These are phyloP conservation scores for Paratinospora sagittata DNA, from an alignment of 164 flowering plant genomes.

Conservation along the genomic window DNA sequence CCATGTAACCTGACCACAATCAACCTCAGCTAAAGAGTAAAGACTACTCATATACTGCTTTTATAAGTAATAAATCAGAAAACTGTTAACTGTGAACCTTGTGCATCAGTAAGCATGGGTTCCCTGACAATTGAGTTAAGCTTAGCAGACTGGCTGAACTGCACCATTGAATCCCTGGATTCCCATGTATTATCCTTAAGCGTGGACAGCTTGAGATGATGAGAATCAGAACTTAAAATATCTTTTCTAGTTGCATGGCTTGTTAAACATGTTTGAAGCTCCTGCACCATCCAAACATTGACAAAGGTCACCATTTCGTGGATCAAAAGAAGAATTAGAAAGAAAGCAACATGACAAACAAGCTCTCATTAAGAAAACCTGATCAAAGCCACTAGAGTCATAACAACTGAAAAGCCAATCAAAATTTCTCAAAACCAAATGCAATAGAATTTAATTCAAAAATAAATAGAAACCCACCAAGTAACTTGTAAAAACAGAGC, in stretches of 20 bases:
- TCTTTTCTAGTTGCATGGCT: constrained; percentile 31
- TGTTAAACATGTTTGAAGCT: constrained; percentile 31
- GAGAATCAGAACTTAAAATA: constrained; percentile 19
- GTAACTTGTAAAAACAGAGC: too few relatives aligned
- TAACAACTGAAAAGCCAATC: too few relatives aligned
- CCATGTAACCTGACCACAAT: too few relatives aligned
- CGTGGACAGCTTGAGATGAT: constrained; percentile 24
- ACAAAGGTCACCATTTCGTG: background rate
- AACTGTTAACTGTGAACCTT: constrained; percentile 35
- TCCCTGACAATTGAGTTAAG: constrained; percentile 23
- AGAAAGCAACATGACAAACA: background rate
- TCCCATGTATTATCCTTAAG: constrained; percentile 37
- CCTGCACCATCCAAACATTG: constrained; percentile 35
- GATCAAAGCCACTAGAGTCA: too few relatives aligned
- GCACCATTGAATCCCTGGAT: constrained; percentile 24
- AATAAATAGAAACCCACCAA: too few relatives aligned
- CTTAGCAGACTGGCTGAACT: constrained; percentile 23
- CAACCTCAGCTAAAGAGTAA: too few relatives aligned
- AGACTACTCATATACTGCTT: background rate
- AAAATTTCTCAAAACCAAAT: too few relatives aligned
- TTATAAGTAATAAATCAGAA: background rate
- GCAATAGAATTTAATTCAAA: too few relatives aligned
- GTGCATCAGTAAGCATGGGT: constrained; percentile 34
- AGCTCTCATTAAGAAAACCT: too few relatives aligned
- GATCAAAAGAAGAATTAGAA: background rate